These are phyloP conservation scores for Malassezia arunalokei DNA, from an alignment of 1,284 basidiomycete genomes.

Conservation along the genomic window DNA sequence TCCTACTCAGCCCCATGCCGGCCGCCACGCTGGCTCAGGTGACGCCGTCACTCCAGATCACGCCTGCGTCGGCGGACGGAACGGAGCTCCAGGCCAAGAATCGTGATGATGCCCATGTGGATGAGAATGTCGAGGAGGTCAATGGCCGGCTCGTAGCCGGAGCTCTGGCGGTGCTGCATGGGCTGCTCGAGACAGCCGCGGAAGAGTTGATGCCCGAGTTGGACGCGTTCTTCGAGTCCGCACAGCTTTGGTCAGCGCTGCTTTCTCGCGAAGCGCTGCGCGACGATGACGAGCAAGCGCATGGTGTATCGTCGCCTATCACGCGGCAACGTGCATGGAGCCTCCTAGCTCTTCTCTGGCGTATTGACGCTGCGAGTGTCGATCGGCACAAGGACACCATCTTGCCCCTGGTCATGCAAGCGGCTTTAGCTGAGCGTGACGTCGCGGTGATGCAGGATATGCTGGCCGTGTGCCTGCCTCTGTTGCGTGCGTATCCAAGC, in stretches of 20 bases:
- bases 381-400: conserved; percentile 20
- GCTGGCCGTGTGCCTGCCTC: conserved; percentile 28
- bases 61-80: conserved; percentile 13
- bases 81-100: conserved; percentile 38
- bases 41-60: conserved; percentile 13
- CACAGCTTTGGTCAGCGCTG: conserved; percentile 26
- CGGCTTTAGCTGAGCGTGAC: conserved; percentile 38
- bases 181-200: conserved; percentile 16
- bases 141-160: conserved; percentile 38
- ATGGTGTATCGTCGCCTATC: conserved; percentile 26
- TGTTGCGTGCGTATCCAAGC: conserved; percentile 31
- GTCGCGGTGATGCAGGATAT: conserved; percentile 23
- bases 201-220: conserved; percentile 20
- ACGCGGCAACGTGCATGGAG: conserved; percentile 31
- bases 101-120: conserved; percentile 39
- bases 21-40: conserved; percentile 24
- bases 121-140: conserved; percentile 35
- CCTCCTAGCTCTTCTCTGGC: conserved; percentile 18
- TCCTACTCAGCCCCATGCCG: conserved; percentile 24
- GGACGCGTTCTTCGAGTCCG: conserved; percentile 14
- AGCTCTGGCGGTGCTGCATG: conserved; percentile 26
- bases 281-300: conserved; percentile 7
- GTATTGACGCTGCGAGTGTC: conserved; percentile 11
- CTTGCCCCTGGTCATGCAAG: conserved; percentile 22
- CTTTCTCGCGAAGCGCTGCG: conserved; percentile 4